Conservation (phyloP, 306 rosid genomes). For the Citrullus amarus region DNA sequence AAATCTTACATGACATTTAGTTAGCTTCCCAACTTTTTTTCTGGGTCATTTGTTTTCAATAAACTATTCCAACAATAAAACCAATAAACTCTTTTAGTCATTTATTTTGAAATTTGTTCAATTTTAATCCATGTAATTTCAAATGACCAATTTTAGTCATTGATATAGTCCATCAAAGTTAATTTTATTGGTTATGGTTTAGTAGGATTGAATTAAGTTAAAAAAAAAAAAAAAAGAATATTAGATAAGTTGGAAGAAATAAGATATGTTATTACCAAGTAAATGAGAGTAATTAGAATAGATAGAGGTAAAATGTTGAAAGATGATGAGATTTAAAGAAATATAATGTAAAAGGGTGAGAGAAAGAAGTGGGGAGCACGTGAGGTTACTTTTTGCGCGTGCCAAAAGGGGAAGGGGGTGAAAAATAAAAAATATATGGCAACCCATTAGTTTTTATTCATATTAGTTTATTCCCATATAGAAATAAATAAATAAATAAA, state of each 20-base stretch:
- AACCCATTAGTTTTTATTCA: not conserved
- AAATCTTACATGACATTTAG: not conserved
- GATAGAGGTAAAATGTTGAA: not conserved
- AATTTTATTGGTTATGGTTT: too few species aligned
- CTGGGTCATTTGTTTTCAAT: not conserved
- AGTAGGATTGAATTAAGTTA: not conserved
- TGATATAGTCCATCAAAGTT: too few species aligned
- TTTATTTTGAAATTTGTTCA: too few species aligned
- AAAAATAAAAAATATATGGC: slow-evolving; percentile 5
- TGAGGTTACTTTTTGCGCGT: slow-evolving; percentile 76
- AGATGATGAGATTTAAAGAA: not conserved
- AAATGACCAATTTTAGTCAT: too few species aligned
- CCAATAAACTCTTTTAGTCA: too few species aligned
- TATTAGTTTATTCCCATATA: not conserved
- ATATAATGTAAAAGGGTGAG: not conserved
- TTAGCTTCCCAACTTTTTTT: not conserved
- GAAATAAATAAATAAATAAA: not conserved
- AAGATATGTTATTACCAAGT: not conserved
- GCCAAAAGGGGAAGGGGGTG: slow-evolving; percentile 48
- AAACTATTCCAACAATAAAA: not conserved
- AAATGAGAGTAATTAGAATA: not conserved
- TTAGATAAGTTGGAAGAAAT: not conserved
- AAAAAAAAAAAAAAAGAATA: not conserved
- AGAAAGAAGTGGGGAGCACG: slow-evolving; percentile 46
- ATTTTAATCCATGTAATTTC: too few species aligned